Percentiles rank a stretch among this genome's conserved stretches.
Conservation (phyloP, 164 flowering plant species). For the Annona squamosa region DNA sequence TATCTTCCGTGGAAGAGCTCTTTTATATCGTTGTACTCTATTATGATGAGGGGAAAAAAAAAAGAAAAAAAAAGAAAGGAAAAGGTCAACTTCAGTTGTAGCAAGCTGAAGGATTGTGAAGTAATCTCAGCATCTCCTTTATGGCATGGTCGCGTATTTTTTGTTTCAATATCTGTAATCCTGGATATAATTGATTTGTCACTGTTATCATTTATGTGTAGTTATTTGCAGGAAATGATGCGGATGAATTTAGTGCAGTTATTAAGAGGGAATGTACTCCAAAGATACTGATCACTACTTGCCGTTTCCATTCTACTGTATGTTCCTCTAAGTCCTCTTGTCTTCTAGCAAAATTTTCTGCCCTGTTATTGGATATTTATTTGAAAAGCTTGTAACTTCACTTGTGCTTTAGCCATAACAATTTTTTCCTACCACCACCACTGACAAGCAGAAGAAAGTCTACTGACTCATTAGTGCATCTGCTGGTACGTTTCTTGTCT, state of each 20-base stretch:
- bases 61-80: too few species aligned
- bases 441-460: not conserved
- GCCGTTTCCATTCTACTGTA: slow-evolving; percentile 83
- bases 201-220: slow-evolving; percentile 18
- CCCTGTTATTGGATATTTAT: not conserved
- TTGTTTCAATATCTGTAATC: too few species aligned
- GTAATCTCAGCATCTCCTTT: too few species aligned
- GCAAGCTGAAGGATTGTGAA: too few species aligned
- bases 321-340: slow-evolving; percentile 12
- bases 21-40: too few species aligned
- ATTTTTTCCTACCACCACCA: too few species aligned
- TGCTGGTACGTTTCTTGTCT: not conserved
- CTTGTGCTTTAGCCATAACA: not conserved
- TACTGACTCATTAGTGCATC: not conserved
- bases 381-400: not conserved
- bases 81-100: too few species aligned
- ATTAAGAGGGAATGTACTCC: slow-evolving; percentile 44
- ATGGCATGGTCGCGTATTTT: too few species aligned
- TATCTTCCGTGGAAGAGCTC: too few species aligned
- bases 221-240: slow-evolving; percentile 84
- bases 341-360: not conserved
- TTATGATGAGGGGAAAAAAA: too few species aligned
- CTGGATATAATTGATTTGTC: too few species aligned
- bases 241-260: slow-evolving; percentile 74
- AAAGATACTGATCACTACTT: slow-evolving; percentile 82